Conservation (phyloP, 23 red algal species). For the Gracilaria vermiculophylla region DNA sequence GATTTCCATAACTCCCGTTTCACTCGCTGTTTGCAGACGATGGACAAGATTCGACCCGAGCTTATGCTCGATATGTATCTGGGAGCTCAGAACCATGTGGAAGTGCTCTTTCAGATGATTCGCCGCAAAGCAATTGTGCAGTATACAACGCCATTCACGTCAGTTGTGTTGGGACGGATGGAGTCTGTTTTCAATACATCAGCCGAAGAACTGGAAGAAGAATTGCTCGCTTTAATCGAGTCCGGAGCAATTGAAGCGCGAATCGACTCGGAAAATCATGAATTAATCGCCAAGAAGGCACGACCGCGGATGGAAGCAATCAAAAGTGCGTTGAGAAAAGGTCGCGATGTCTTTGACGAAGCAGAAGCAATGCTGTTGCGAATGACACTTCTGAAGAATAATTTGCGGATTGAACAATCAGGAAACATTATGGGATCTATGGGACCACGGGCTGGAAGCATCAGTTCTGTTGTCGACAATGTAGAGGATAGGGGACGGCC, state of each 20-base stretch:
- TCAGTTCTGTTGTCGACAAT: conserved; percentile 51
- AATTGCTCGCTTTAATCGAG: conserved; percentile 78
- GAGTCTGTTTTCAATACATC: conserved; percentile 65
- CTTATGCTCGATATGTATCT: conserved; percentile 78
- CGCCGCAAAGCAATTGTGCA: conserved; percentile 75
- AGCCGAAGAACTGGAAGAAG: conserved; percentile 39
- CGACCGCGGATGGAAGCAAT: conserved; percentile 34
- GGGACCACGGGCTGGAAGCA: conserved; percentile 36
- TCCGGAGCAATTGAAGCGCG: conserved; percentile 64
- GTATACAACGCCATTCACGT: conserved; percentile 77
- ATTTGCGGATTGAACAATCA: conserved; percentile 11
- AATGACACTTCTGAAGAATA: conserved; percentile 69
- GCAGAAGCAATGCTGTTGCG: conserved; percentile 76
- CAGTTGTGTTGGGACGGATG: conserved; percentile 73
- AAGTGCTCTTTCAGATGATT: conserved; percentile 64
- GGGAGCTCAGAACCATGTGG: conserved; percentile 56
- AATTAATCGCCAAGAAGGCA: conserved; percentile 47
- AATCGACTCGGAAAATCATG: conserved; percentile 71
- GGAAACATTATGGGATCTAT: not conserved
- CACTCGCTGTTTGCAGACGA: conserved; percentile 46
- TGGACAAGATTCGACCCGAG: conserved; percentile 68
- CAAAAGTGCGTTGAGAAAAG: conserved; percentile 22
- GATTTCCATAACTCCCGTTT: conserved; percentile 89
- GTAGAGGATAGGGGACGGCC: conserved; percentile 29
- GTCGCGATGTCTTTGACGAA: conserved; percentile 57